Evolutionary conservation across 768 basidiomycete genomes (phyloP).

Genomic region (Xerocomellus intermedius): DNA sequence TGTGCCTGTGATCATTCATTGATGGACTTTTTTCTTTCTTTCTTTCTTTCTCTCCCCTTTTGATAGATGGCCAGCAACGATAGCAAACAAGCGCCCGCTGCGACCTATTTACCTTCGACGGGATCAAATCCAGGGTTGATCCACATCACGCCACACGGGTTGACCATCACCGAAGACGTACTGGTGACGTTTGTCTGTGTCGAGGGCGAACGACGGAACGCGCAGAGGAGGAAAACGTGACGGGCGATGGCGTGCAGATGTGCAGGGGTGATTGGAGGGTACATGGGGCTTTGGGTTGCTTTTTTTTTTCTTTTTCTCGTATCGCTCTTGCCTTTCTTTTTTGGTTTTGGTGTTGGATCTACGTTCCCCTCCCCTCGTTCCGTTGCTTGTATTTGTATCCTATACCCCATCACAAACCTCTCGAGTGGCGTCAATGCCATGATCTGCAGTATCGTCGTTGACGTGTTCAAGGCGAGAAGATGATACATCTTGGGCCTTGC

Average conservation of each 20-base stretch:
- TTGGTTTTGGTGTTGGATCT: not conserved
- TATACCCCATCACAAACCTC: not conserved
- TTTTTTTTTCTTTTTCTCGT: not conserved
- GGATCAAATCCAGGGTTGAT: constrained; percentile 30
- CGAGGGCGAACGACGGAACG: constrained; percentile 33
- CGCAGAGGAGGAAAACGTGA: constrained; percentile 21
- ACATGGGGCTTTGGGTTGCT: no score
- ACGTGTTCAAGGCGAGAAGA: no score
- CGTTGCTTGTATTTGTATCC: not conserved
- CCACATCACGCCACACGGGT: constrained; percentile 33
- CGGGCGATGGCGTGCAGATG: no score
- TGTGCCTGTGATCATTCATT: not conserved
- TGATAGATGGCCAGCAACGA: constrained; percentile 33
- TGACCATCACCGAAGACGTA: constrained; percentile 34
- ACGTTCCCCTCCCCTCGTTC: not conserved
- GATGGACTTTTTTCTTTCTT: not conserved
- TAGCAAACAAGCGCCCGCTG: constrained; percentile 32
- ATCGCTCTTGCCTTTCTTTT: not conserved
- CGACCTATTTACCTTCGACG: constrained; percentile 28
- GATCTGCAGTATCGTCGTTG: no score
- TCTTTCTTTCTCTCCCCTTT: no score
- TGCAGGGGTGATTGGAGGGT: no score
- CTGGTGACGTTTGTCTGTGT: constrained; percentile 33
- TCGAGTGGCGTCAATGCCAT: no score
- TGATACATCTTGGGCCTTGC: no score